These are phyloP conservation scores for Rhizoclosmatium sp. DNA, from an alignment of 192 early-diverging fungal species.

Conservation along the genomic window DNA sequence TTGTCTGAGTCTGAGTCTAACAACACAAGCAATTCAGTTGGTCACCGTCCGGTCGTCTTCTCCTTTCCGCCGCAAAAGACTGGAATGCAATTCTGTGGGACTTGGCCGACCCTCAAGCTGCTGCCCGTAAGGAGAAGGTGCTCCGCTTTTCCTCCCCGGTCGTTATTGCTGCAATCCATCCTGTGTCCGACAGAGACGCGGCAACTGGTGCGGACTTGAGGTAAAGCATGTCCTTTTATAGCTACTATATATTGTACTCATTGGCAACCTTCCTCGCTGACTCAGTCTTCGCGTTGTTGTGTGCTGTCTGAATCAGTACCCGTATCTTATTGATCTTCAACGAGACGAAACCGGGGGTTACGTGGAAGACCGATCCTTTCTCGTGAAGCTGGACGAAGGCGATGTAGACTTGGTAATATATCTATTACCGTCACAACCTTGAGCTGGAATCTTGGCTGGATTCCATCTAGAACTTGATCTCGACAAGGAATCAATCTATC, in stretches of 20 bases:
- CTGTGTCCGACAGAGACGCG: background rate
- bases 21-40: constrained; percentile 62
- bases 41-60: constrained; percentile 78
- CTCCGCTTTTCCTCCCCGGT: constrained; percentile 76
- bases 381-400: constrained; percentile 12
- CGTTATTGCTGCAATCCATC: constrained; percentile 60
- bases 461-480: too few species aligned
- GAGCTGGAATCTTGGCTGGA: too few species aligned
- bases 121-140: constrained; percentile 53
- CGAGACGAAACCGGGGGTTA: background rate
- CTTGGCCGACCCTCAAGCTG: constrained; percentile 42
- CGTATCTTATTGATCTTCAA: constrained; percentile 27
- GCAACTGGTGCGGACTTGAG: background rate
- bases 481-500: too few species aligned
- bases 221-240: background rate
- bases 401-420: constrained; percentile 5
- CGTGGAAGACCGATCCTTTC: background rate
- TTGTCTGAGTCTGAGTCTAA: background rate
- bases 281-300: constrained; percentile 41
- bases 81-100: constrained; percentile 93
- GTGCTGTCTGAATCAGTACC: constrained; percentile 29
- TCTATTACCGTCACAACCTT: too few species aligned
- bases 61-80: constrained; percentile 81
- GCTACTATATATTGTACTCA: background rate
- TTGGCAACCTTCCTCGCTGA: background rate